phyloP scores from a whole-genome alignment of 164 flowering plant species.

The Dillenia turbinata region DNA sequence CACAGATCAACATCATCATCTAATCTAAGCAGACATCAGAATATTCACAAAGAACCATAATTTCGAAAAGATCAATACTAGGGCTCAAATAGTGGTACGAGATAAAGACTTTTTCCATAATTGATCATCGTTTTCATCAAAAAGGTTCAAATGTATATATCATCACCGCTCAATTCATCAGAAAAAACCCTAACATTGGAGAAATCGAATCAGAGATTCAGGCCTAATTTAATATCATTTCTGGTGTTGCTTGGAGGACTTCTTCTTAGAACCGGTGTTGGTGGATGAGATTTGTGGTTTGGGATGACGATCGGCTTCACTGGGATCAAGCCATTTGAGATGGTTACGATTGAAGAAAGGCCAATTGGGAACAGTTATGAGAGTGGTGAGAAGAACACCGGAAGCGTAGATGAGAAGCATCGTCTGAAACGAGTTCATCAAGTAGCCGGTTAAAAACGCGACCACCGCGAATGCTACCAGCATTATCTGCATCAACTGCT shows the following conservation, averaged over 20 bases:
- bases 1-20: too few species aligned
- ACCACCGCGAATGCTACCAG: constrained; percentile 54
- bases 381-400: constrained; percentile 68
- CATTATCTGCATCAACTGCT: constrained; percentile 86
- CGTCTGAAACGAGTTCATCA: constrained; percentile 58
- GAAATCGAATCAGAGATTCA: too few species aligned
- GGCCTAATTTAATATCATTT: constrained; percentile 20
- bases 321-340: constrained; percentile 78
- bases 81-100: too few species aligned
- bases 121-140: too few species aligned
- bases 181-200: too few species aligned
- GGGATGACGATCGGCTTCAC: constrained; percentile 70
- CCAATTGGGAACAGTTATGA: constrained; percentile 87
- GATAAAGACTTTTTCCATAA: too few species aligned
- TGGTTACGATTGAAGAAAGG: constrained; percentile 84
- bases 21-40: too few species aligned
- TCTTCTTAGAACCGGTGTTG: constrained; percentile 42
- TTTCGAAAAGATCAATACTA: too few species aligned
- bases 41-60: too few species aligned
- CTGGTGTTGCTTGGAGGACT: constrained; percentile 35
- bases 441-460: constrained; percentile 56
- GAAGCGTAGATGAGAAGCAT: constrained; percentile 67
- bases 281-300: constrained; percentile 41
- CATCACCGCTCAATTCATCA: too few species aligned
- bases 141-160: too few species aligned